These are phyloP conservation scores for Solanum medicagineum DNA, from an alignment of 257 asterid species.

Conservation along the genomic window DNA sequence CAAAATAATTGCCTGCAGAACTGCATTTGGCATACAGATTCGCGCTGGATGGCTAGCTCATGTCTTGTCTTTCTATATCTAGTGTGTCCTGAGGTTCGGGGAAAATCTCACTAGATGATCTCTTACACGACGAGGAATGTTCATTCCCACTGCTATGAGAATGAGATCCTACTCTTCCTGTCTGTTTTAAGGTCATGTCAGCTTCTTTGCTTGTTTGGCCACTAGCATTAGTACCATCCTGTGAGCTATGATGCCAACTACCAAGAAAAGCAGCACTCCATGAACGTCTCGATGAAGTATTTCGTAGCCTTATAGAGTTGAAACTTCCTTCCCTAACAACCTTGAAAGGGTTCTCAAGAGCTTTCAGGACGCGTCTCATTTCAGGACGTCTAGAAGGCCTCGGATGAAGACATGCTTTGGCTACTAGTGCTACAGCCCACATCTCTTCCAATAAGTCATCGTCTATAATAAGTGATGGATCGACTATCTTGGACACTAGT, in stretches of 20 bases:
- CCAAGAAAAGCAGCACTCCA: constrained; percentile 51
- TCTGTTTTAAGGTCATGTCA: constrained; percentile 23
- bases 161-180: constrained; percentile 41
- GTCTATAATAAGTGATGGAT: constrained; percentile 42
- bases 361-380: constrained; percentile 50
- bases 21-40: not conserved
- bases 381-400: constrained; percentile 48
- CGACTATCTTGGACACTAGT: constrained; percentile 28
- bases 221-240: constrained; percentile 23
- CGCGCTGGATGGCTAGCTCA: not conserved
- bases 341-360: constrained; percentile 64
- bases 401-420: constrained; percentile 54
- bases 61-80: constrained; percentile 31
- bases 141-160: constrained; percentile 54
- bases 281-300: constrained; percentile 27
- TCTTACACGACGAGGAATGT: constrained; percentile 38
- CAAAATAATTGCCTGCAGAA: not conserved
- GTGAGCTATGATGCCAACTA: constrained; percentile 53
- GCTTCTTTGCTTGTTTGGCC: constrained; percentile 30
- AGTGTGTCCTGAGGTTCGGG: constrained; percentile 41
- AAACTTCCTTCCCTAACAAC: constrained; percentile 48
- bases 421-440: constrained; percentile 66
- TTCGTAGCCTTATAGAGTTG: constrained; percentile 32
- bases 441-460: constrained; percentile 67
- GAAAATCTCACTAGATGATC: constrained; percentile 50